Percentiles rank a stretch among this genome's conserved stretches.
Conservation (phyloP, 1,284 basidiomycete species). For the Rhizoctonia solani region DNA sequence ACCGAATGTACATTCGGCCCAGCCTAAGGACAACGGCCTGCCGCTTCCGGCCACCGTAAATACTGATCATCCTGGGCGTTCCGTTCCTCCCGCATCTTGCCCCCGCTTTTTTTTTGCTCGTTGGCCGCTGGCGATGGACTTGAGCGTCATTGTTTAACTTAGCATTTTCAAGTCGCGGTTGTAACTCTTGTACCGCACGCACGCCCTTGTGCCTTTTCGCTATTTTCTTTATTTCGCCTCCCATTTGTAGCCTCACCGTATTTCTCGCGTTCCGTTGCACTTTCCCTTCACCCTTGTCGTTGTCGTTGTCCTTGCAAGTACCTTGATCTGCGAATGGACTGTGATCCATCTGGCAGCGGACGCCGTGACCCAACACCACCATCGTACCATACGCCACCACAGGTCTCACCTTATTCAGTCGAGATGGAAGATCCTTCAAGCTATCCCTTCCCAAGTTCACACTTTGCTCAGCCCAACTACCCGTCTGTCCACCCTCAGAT, state of each 20-base stretch:
- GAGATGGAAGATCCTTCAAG: conserved; percentile 13
- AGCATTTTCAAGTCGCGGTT: conserved; percentile 10
- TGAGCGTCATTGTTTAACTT: conserved; percentile 2
- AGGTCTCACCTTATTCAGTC: not conserved
- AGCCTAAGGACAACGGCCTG: not conserved
- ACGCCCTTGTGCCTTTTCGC: conserved; percentile 7
- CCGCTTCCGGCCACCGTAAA: conserved; percentile 14
- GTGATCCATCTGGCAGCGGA: conserved; percentile 23
- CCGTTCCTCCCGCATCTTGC: not conserved
- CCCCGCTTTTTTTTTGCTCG: not conserved
- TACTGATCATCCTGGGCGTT: conserved; percentile 8
- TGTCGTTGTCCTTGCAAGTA: no score
- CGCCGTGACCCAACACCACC: conserved; percentile 13
- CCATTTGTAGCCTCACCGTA: conserved; percentile 18
- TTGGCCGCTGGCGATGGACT: conserved; percentile 35
- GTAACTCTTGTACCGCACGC: not conserved
- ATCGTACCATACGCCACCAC: conserved; percentile 19
- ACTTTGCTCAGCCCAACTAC: not conserved
- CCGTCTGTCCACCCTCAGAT: not conserved
- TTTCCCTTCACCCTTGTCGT: not conserved
- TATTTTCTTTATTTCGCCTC: conserved; percentile 2
- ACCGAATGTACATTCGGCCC: conserved; percentile 4
- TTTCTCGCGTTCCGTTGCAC: not conserved
- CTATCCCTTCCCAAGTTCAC: conserved; percentile 4
- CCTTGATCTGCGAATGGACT: conserved; percentile 25